phyloP scores from a whole-genome alignment of 2,329 filamentous ascomycete species.

The Botrytis medusae region DNA sequence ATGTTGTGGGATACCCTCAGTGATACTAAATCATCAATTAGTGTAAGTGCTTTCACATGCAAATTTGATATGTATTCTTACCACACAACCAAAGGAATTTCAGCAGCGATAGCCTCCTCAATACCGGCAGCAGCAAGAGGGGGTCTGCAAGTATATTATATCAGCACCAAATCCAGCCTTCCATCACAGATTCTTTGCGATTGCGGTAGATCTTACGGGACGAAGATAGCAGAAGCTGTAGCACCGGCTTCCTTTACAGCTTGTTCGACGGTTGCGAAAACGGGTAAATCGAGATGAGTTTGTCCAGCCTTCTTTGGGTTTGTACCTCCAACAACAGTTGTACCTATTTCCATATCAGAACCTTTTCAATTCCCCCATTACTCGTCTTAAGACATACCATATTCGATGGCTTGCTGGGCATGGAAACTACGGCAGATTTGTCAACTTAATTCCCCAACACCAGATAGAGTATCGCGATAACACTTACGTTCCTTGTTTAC shows the following conservation, averaged over 20 bases:
- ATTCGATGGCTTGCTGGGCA: conserved; percentile 95
- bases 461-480: not conserved
- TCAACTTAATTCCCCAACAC: conserved; percentile 32
- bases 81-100: conserved; percentile 93
- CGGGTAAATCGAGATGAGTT: conserved; percentile 85
- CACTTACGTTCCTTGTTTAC: conserved; percentile 90
- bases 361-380: conserved; percentile 28
- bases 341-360: conserved; percentile 58
- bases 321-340: conserved; percentile 95
- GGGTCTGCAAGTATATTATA: conserved; percentile 56
- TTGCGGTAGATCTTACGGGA: conserved; percentile 62
- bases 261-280: conserved; percentile 87
- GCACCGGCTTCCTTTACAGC: conserved; percentile 89
- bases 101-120: conserved; percentile 90
- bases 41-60: conserved; percentile 26
- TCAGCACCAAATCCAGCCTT: conserved; percentile 25
- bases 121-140: conserved; percentile 92
- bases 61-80: conserved; percentile 40
- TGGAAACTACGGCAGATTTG: conserved; percentile 71
- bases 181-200: conserved; percentile 15
- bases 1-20: conserved; percentile 96
- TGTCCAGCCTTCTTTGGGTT: conserved; percentile 98
- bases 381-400: conserved; percentile 61
- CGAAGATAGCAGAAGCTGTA: conserved; percentile 91
- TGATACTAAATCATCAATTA: conserved; percentile 58